Base-by-base conservation (phyloP, 2,329 filamentous ascomycete species). In the Fusarium metavorans region DNA sequence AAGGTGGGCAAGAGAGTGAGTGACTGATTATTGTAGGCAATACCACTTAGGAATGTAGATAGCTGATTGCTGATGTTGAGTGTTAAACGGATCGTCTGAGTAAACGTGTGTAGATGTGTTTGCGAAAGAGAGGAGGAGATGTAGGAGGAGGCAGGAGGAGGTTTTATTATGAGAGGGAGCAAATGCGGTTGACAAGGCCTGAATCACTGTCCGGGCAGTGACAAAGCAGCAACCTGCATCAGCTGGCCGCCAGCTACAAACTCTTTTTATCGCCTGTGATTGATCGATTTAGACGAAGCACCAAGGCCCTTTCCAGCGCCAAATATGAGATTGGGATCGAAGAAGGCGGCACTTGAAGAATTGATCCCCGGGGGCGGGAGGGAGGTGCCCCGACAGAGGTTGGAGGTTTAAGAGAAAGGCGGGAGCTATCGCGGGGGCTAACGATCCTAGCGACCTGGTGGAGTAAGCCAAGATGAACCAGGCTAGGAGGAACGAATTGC, bases 371-470 rank as follows among this genome's bases (percentile, higher is more conserved):
- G 9, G 23, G 35, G 4, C 13, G 34, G 52, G 54, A 16, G 41
- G 32, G 56, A 8, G 45, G 34, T 14, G 35, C 23, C 41, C 18
- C 35, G 16, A 41, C 11, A 18, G 39, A 39, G 56, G 54, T 34
- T 30, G 37, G 45, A 48, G 48, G 48, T 52, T 30, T n/a, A 52
- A 60, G 41, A 27, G 27, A 27, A 16, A 45, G 16, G 58, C 54
- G 58, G 25, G 58, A 60, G 58, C 58, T 45, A 30, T 43, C 50
- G 23, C 66, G 57, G 66, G 60, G 58, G 67, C 63, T 64, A 73
- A 37, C 5, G 34, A 67, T 58, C 68, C 67, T 18, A 58, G 50
- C 63, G 71, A 41, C 48, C 43, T 65, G 39, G 72, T 72, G 60
- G 72, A 62, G 64, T 34, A 72, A 57, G 63, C 39, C 37, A 71